A percentile compares a stretch with the other conserved stretches of the same genome.
Evolutionary conservation across 805 yeast species (phyloP).

Genomic region (Metschnikowia shivogae): DNA sequence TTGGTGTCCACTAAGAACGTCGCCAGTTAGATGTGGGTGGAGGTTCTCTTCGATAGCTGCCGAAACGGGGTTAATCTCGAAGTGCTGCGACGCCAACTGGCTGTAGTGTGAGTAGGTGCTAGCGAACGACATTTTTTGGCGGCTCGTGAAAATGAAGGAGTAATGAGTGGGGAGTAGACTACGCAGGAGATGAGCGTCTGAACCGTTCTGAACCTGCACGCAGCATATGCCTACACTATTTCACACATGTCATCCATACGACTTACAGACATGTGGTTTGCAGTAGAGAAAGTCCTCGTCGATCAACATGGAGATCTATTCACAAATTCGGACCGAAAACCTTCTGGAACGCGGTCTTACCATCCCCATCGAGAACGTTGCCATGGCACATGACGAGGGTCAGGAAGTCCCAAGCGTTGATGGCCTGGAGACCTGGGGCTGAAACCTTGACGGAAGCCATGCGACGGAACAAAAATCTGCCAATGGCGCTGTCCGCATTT

Average conservation of each 20-base stretch:
- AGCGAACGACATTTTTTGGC: neutral
- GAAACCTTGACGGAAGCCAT: slow-evolving; percentile 15
- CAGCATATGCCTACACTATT: neutral
- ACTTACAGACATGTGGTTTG: neutral
- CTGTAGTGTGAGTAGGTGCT: neutral
- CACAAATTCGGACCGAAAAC: slow-evolving; percentile 11
- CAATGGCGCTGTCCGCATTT: slow-evolving; percentile 39
- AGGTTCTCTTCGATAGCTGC: slow-evolving; percentile 24
- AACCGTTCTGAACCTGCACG: neutral
- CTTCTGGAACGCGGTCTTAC: slow-evolving; percentile 15
- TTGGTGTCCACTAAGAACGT: slow-evolving; percentile 30
- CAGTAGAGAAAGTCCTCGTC: neutral
- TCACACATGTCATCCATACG: neutral
- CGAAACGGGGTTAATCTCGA: slow-evolving; percentile 9
- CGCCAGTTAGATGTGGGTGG: slow-evolving; percentile 35
- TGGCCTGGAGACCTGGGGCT: slow-evolving; percentile 18
- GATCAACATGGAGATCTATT: neutral
- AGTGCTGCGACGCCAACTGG: neutral
- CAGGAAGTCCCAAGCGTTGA: slow-evolving; percentile 24
- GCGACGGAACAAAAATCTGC: slow-evolving; percentile 25
- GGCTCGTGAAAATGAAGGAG: neutral
- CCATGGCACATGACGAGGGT: slow-evolving; percentile 25
- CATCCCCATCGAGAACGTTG: slow-evolving; percentile 15
- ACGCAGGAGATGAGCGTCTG: neutral
- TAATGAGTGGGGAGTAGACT: too few species aligned